Evolutionary conservation across 208 protist species (phyloP), one percentile per base, ranked within the genome.

Genomic region (Wallacemonas sp.): DNA sequence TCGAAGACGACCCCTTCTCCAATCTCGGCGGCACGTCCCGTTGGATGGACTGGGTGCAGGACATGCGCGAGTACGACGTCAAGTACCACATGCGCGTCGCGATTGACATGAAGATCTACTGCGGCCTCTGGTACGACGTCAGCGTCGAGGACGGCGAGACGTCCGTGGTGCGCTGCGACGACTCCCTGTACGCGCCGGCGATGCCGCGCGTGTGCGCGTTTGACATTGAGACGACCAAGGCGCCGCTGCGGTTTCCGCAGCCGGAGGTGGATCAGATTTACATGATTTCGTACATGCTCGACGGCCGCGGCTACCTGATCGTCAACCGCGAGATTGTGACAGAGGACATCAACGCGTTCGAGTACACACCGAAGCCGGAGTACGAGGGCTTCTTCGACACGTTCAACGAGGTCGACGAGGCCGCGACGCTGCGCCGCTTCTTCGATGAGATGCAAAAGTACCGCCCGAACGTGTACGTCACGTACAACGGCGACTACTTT

Each of bases 251-350:
- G 72, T 99, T 99, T 77, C 99, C 99, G 25, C 97, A 99, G 65
- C 91, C 93, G 11, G 76, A 97, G 49, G 84, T 91, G 14, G 99
- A 99, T 86, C 79, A 94, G 65, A 98, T 99, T 39, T 99, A 99
- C 87, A 99, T 99, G 98, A 99, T 99, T 59, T 99, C 99, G 2
- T 99, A 99, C 86, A 99, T 99, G 98, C 63, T 99, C 7, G 98
- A 99, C 76, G 92, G 95, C 1, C 87, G 98, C 50, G 99, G 98
- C 39, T 99, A 98, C 76, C 79, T 99, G 11, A 99, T 99, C 69
- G 77, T 99, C 42, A 99, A 99, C 82, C 73, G 98, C 49, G 90
- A 99, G 55, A 98, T 99, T 70, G 98, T 99, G 2, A 82, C 91
- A 10, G 90, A 89, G 63, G 98, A 99, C 81, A 99, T 99, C 65